These are phyloP conservation scores for Phaeophleospora eucalypticola DNA, from an alignment of 2,329 filamentous ascomycete species.

Conservation along the genomic window DNA sequence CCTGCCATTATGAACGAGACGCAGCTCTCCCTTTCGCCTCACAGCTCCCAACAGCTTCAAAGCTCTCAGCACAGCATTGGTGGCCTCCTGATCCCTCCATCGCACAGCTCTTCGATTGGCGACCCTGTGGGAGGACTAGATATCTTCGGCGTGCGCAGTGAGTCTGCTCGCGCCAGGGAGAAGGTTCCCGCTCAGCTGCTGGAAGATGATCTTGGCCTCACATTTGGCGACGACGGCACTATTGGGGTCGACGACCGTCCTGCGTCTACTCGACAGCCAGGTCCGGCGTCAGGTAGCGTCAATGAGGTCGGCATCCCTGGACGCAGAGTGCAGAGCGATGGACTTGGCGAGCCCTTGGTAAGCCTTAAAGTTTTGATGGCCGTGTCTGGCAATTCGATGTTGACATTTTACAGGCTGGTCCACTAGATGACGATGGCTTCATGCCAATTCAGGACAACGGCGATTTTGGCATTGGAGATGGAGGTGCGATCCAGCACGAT, in stretches of 20 bases:
- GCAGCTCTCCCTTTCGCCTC: constrained; percentile 36
- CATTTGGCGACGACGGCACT: constrained; percentile 58
- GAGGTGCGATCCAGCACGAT: neutral
- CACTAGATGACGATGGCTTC: constrained; percentile 31
- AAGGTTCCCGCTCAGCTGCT: constrained; percentile 14
- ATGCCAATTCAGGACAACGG: constrained; percentile 27
- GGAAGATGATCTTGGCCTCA: constrained; percentile 24
- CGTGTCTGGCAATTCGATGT: neutral
- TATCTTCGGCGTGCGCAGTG: constrained; percentile 40
- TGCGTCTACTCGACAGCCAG: constrained; percentile 12
- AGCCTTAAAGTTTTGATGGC: neutral
- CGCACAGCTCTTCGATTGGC: constrained; percentile 37
- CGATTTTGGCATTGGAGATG: neutral
- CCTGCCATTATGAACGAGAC: constrained; percentile 44
- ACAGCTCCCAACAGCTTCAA: constrained; percentile 24
- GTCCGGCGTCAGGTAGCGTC: constrained; percentile 5
- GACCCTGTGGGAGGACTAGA: constrained; percentile 35
- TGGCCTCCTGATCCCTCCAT: constrained; percentile 45
- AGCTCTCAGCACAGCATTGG: constrained; percentile 33
- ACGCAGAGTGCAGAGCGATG: constrained; percentile 12
- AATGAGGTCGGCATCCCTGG: constrained; percentile 24
- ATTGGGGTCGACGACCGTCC: constrained; percentile 33
- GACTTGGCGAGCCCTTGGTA: neutral
- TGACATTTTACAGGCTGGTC: neutral
- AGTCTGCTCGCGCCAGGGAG: constrained; percentile 34